These are phyloP conservation scores for Rhodotorula diobovata DNA, from an alignment of 768 basidiomycete genomes.

Conservation along the genomic window DNA sequence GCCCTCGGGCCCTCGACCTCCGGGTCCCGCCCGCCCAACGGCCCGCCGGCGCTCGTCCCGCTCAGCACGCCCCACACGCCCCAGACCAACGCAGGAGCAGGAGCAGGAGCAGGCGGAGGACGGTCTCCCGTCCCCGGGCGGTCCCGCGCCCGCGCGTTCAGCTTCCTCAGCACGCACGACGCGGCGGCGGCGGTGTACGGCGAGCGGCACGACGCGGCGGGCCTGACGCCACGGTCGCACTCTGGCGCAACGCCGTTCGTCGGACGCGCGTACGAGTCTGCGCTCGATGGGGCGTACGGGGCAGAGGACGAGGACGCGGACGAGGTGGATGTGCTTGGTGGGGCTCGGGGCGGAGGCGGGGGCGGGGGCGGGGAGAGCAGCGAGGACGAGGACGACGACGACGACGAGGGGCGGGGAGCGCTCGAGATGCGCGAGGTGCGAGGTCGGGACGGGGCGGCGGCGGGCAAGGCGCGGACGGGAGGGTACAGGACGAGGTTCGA, in stretches of 20 bases:
- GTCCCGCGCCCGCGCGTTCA: not conserved
- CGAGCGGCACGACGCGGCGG: not conserved
- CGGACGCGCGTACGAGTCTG: constrained; percentile 13
- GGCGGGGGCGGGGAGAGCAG: not conserved
- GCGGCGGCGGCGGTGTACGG: not conserved
- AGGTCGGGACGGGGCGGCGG: not conserved
- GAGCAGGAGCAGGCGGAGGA: too few species aligned
- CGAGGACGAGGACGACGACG: not conserved
- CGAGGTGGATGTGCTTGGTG: not conserved
- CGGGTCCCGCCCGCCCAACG: not conserved
- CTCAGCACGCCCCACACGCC: not conserved
- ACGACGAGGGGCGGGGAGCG: not conserved
- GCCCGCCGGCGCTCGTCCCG: not conserved
- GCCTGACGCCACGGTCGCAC: not conserved
- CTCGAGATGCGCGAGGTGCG: not conserved
- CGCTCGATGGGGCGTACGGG: constrained; percentile 8
- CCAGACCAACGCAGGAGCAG: not conserved
- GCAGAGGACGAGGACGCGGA: not conserved
- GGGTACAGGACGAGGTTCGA: constrained; percentile 18
- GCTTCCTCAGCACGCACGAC: not conserved
- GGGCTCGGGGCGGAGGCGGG: not conserved
- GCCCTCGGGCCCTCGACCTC: not conserved
- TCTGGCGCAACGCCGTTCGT: constrained; percentile 4
- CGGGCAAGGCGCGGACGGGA: not conserved
- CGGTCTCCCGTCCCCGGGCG: not conserved